phyloP scores from a whole-genome alignment of 208 protist species.

The Novymonas esmeraldas region DNA sequence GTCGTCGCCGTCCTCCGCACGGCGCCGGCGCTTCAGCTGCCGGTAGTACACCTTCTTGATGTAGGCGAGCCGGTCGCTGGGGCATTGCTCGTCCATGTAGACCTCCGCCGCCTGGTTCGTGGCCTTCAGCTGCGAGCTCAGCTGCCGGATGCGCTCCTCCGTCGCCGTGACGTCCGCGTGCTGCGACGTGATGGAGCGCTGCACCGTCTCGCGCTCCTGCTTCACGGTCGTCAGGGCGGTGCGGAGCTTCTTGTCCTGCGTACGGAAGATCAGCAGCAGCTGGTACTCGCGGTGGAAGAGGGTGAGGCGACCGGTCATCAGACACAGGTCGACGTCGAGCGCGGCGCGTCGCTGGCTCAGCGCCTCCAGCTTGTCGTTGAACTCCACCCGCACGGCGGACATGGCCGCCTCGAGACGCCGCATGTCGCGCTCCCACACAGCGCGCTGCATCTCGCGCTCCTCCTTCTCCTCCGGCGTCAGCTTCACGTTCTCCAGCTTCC shows the following conservation, averaged over 20 bases:
- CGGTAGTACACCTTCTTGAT: slow-evolving; percentile 93
- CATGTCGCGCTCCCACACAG: slow-evolving; percentile 71
- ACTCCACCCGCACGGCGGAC: slow-evolving; percentile 49
- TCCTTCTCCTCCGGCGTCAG: slow-evolving; percentile 84
- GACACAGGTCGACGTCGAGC: slow-evolving; percentile 94
- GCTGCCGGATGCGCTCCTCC: slow-evolving; percentile 55
- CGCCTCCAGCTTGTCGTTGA: slow-evolving; percentile 79
- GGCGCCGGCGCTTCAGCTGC: slow-evolving; percentile 90
- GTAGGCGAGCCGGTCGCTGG: slow-evolving; percentile 69
- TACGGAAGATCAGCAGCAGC: slow-evolving; percentile 94
- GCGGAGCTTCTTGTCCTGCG: slow-evolving; percentile 81
- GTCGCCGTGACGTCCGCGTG: slow-evolving; percentile 47
- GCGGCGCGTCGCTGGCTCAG: slow-evolving; percentile 84
- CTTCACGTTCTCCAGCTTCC: slow-evolving; percentile 85
- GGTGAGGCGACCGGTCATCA: slow-evolving; percentile 90
- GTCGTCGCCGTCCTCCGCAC: slow-evolving; percentile 67
- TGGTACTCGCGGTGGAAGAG: slow-evolving; percentile 95
- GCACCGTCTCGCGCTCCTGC: slow-evolving; percentile 66
- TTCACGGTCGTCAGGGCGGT: slow-evolving; percentile 56
- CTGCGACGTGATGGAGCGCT: slow-evolving; percentile 63
- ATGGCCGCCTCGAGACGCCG: slow-evolving; percentile 53
- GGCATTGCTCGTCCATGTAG: slow-evolving; percentile 84
- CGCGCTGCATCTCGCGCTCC: slow-evolving; percentile 66
- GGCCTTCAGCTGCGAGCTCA: slow-evolving; percentile 72
- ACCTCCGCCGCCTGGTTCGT: slow-evolving; percentile 79